phyloP scores from a whole-genome alignment of 345 rosid genomes.

The Acer negundo region DNA sequence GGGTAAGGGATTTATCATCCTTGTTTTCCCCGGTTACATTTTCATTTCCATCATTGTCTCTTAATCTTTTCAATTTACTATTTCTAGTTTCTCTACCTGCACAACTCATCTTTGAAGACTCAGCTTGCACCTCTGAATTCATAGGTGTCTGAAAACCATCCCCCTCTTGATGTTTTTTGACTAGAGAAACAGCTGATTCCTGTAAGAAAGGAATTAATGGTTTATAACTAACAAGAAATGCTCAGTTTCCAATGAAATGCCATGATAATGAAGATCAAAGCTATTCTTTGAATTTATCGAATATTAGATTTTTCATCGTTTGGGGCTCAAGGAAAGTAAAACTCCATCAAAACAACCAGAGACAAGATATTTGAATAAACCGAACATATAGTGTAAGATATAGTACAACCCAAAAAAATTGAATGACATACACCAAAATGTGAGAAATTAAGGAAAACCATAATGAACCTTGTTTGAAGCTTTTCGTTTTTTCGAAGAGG shows the following conservation, averaged over 20 bases:
- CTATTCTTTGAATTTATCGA: no score
- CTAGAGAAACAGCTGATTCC: conserved; percentile 3
- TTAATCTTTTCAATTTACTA: neutral
- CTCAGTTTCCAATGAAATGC: neutral
- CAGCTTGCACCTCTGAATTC: neutral
- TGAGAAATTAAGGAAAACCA: conserved; percentile 1
- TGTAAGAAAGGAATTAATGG: conserved; percentile 3
- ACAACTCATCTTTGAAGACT: neutral
- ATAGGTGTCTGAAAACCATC: neutral
- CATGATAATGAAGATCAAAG: neutral
- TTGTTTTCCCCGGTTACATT: neutral
- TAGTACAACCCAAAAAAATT: no score
- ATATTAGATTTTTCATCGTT: no score
- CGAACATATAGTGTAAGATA: neutral
- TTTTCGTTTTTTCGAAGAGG: conserved; percentile 30
- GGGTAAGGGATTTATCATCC: neutral
- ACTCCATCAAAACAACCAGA: no score
- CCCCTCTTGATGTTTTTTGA: neutral
- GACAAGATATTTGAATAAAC: neutral
- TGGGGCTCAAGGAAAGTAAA: no score
- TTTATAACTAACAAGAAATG: neutral
- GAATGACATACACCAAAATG: neutral
- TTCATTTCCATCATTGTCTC: neutral
- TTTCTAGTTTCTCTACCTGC: conserved; percentile 2
- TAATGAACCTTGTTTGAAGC: conserved; percentile 31